phyloP scores from a whole-genome alignment of 2,329 filamentous ascomycete genomes.

The Aspergillus arachidicola region DNA sequence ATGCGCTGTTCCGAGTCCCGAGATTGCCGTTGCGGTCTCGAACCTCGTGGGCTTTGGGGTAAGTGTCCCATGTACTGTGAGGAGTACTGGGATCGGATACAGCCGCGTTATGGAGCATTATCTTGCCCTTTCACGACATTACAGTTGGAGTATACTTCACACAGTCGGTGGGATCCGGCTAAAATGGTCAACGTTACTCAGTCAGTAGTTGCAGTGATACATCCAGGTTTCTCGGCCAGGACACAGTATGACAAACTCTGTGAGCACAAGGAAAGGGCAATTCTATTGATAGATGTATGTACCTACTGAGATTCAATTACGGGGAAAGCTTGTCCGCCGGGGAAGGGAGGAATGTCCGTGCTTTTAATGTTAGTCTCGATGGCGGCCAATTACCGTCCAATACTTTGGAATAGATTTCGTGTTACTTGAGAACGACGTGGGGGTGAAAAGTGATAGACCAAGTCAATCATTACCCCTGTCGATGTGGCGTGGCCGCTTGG shows the following conservation, averaged over 20 bases:
- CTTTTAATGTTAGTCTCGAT: neutral
- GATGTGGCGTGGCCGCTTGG: neutral
- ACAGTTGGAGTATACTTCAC: neutral
- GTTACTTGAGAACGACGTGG: neutral
- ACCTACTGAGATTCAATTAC: neutral
- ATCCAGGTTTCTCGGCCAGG: neutral
- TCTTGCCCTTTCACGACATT: neutral
- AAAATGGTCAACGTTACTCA: neutral
- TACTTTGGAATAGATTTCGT: neutral
- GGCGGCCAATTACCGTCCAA: neutral
- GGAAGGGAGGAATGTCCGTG: neutral
- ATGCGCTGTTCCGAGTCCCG: neutral
- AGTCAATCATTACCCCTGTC: neutral
- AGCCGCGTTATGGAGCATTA: neutral
- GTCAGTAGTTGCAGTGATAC: neutral
- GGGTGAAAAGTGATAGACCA: neutral
- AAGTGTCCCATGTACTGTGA: too few relatives aligned
- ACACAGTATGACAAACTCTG: too few relatives aligned
- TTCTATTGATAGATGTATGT: neutral
- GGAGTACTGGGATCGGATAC: neutral
- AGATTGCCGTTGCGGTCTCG: neutral
- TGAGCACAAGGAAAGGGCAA: neutral
- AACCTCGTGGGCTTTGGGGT: too few relatives aligned
- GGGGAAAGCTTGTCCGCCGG: neutral
- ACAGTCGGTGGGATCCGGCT: neutral